phyloP scores from a whole-genome alignment of 306 rosid genomes.

The Styphnolobium japonicum region DNA sequence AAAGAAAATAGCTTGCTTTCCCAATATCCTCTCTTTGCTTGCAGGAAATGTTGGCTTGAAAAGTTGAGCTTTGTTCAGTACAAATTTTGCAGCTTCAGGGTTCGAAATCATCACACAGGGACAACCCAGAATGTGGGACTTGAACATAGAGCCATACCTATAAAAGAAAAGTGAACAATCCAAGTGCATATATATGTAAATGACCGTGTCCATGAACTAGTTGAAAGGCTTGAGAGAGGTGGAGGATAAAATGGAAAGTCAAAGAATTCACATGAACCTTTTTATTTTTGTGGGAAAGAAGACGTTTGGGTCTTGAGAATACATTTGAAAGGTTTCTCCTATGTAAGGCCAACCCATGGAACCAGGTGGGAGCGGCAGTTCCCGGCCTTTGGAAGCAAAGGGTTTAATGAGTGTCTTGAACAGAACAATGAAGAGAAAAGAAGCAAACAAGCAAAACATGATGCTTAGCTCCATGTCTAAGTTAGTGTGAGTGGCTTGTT shows the following conservation, averaged over 20 bases:
- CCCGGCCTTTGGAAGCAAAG: slow-evolving; percentile 22
- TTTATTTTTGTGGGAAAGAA: slow-evolving; percentile 73
- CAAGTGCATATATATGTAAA: not conserved
- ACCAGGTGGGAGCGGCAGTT: slow-evolving; percentile 81
- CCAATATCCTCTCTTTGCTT: slow-evolving; percentile 95
- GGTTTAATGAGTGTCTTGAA: slow-evolving; percentile 27
- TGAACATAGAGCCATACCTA: slow-evolving; percentile 92
- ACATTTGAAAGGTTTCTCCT: slow-evolving; percentile 90
- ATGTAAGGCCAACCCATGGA: slow-evolving; percentile 84
- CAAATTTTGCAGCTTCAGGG: slow-evolving; percentile 90
- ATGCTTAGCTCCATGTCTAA: slow-evolving; percentile 35
- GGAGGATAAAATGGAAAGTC: not conserved
- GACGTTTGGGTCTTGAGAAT: slow-evolving; percentile 92
- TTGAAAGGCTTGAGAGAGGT: not conserved
- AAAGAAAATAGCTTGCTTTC: slow-evolving; percentile 89
- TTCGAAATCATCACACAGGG: slow-evolving; percentile 95
- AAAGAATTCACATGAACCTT: slow-evolving; percentile 36
- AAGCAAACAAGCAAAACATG: slow-evolving; percentile 23
- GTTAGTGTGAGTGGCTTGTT: not conserved
- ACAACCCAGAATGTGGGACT: slow-evolving; percentile 95
- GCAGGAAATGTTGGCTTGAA: slow-evolving; percentile 96
- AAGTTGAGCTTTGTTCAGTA: slow-evolving; percentile 69
- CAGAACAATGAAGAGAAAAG: slow-evolving; percentile 34
- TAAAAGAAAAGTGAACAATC: not conserved
- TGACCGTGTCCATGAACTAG: not conserved